phyloP scores from a whole-genome alignment of 129 eudicot genomes.

The Flaveria brownii region DNA sequence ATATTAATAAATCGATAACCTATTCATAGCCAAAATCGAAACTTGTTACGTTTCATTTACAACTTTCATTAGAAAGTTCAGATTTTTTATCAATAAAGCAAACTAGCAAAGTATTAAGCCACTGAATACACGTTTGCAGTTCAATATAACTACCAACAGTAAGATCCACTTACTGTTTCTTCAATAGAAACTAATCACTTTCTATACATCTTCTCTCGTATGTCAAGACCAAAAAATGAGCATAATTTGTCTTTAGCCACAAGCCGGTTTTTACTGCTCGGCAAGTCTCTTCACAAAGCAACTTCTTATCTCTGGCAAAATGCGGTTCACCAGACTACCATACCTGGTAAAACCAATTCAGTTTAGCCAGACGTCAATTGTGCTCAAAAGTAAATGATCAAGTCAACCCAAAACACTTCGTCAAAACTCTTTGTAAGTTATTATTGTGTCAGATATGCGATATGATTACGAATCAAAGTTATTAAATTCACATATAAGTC shows the following conservation, averaged over 20 bases:
- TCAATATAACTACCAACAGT: conserved; percentile 22
- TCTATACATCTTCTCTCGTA: conserved; percentile 42
- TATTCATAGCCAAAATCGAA: background rate
- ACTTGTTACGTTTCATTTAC: conserved; percentile 3
- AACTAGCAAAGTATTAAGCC: background rate
- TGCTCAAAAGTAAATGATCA: background rate
- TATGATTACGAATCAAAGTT: background rate
- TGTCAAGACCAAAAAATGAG: conserved; percentile 33
- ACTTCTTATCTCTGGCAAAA: conserved; percentile 62
- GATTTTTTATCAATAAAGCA: conserved; percentile 2
- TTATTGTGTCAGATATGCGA: background rate
- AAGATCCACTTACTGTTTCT: conserved; percentile 5
- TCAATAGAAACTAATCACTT: conserved; percentile 24
- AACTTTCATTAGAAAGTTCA: background rate
- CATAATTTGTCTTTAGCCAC: conserved; percentile 23
- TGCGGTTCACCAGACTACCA: conserved; percentile 45
- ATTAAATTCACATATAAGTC: background rate
- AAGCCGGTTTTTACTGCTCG: conserved; percentile 36
- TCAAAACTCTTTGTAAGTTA: background rate
- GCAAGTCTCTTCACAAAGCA: conserved; percentile 57
- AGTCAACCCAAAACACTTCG: background rate
- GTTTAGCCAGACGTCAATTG: conserved; percentile 11
- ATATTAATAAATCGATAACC: too few species aligned
- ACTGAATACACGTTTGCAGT: background rate
- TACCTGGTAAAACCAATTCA: conserved; percentile 44